Conservation (phyloP, 345 rosid genomes). For the Populus pruinosa region DNA sequence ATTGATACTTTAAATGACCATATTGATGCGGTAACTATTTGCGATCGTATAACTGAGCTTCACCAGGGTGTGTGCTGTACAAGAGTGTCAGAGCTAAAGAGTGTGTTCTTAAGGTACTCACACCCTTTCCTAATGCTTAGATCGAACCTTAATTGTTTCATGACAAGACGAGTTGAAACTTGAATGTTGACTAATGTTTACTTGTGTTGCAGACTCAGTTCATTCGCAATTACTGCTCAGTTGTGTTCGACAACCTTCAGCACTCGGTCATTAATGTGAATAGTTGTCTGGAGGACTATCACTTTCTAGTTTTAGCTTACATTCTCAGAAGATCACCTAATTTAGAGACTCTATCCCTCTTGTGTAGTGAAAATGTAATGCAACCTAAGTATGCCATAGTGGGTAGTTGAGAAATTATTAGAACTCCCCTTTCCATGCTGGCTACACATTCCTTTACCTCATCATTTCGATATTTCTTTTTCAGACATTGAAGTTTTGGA, state of each 20-base stretch:
- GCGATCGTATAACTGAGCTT: not conserved
- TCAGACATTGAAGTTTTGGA: not conserved
- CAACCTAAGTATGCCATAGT: not conserved
- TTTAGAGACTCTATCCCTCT: not conserved
- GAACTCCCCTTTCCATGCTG: not conserved
- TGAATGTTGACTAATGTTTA: not conserved
- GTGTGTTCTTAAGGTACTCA: not conserved
- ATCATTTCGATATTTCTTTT: not conserved
- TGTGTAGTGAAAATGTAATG: not conserved
- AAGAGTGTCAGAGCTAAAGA: not conserved
- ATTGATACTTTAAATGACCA: not conserved
- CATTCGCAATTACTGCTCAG: not conserved
- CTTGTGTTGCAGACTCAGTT: not conserved
- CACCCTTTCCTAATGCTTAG: not conserved
- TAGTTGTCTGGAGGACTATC: not conserved
- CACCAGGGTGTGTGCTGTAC: not conserved
- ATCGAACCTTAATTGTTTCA: not conserved
- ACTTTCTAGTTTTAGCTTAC: not conserved
- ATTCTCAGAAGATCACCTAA: not conserved
- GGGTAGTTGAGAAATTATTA: not conserved
- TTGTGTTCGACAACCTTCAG: constrained; percentile 1
- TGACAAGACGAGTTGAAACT: not conserved
- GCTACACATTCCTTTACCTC: not conserved
- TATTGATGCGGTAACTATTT: not conserved
- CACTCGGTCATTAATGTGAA: not conserved